A percentile compares a stretch with the other conserved stretches of the same genome.
Conservation (phyloP, 257 asterid genomes). For the Penstemon eatonii region DNA sequence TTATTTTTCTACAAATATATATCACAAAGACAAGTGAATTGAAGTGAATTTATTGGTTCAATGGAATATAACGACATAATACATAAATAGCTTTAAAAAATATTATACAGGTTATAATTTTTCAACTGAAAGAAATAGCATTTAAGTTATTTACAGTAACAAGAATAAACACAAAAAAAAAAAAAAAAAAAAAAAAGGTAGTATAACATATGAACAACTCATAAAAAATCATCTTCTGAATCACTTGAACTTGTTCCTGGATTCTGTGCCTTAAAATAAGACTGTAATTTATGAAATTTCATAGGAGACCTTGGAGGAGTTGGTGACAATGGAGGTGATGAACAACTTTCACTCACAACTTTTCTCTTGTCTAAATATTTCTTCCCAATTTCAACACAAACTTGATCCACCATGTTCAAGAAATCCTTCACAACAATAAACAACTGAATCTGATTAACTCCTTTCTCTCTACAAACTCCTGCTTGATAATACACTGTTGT, state of each 20-base stretch:
- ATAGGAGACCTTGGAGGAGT: conserved; percentile 50
- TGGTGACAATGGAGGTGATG: conserved; percentile 61
- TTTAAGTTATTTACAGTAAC: too few species aligned
- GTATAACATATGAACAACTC: too few species aligned
- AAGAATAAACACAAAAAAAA: too few species aligned
- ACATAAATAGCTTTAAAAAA: too few species aligned
- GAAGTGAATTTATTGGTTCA: too few species aligned
- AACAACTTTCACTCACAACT: conserved; percentile 27
- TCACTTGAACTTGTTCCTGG: conserved; percentile 49
- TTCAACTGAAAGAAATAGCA: too few species aligned
- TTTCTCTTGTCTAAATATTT: conserved; percentile 38
- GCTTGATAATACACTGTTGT: conserved; percentile 74
- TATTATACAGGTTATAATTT: too few species aligned
- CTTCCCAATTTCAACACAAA: conserved; percentile 51
- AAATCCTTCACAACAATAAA: conserved; percentile 70
- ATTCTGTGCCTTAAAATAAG: conserved; percentile 44
- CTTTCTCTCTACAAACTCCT: conserved; percentile 45
- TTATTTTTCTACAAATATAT: too few species aligned
- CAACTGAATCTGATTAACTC: conserved; percentile 51
- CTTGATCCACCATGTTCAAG: conserved; percentile 64
- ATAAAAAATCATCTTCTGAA: conserved; percentile 64
- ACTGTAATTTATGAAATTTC: conserved; percentile 58
- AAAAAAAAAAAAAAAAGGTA: too few species aligned
- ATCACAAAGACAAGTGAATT: too few species aligned
- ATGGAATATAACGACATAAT: too few species aligned